Conservation (phyloP, 768 basidiomycete genomes). For the Trametes sanguinea region DNA sequence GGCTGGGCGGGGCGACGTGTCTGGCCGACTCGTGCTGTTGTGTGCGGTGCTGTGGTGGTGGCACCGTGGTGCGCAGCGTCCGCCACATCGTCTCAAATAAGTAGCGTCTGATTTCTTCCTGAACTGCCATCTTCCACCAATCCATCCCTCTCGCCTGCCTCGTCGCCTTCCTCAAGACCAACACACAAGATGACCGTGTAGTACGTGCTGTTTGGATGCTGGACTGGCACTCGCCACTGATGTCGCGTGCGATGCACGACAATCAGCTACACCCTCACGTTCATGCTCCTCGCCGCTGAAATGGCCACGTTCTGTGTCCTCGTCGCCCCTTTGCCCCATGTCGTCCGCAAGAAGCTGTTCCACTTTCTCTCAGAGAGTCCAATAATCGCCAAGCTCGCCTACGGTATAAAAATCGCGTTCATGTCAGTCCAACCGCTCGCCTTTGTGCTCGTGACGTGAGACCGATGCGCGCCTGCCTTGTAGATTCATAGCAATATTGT, state of each 20-base stretch:
- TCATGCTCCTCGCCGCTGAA: conserved; percentile 79
- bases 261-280: conserved; percentile 77
- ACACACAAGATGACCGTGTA: conserved; percentile 49
- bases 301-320: conserved; percentile 86
- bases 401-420: conserved; percentile 92
- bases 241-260: not conserved
- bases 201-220: conserved; percentile 28
- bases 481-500: conserved; percentile 84
- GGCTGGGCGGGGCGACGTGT: conserved; percentile 20
- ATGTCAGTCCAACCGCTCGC: conserved; percentile 56
- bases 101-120: not conserved
- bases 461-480: too few species aligned
- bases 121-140: conserved; percentile 8
- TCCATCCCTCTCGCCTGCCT: not conserved
- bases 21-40: conserved; percentile 7
- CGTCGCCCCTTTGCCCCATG: conserved; percentile 83
- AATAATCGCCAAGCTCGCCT: conserved; percentile 81
- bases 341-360: conserved; percentile 69
- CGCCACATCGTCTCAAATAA: not conserved
- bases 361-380: conserved; percentile 68
- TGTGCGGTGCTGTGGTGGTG: conserved; percentile 11
- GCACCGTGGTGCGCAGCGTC: conserved; percentile 7
- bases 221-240: not conserved
- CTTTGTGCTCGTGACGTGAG: not conserved
- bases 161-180: not conserved